A percentile compares a stretch with the other conserved stretches of the same genome.
Evolutionary conservation across 768 basidiomycete genomes (phyloP).

Genomic region (Leucosporidium yakuticum): DNA sequence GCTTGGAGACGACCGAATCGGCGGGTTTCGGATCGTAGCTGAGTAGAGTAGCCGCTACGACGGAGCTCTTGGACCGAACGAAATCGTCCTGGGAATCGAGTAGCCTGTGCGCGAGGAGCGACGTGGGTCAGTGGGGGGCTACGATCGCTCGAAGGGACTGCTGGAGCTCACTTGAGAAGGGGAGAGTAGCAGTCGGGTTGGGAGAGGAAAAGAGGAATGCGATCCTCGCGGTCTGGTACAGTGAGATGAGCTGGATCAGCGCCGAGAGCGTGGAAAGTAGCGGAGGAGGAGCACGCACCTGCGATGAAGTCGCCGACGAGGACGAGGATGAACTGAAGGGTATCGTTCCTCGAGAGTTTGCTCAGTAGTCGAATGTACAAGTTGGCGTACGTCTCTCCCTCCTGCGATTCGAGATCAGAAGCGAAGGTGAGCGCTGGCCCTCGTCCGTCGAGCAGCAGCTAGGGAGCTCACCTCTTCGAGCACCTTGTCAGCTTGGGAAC

Average conservation of each 20-base stretch:
- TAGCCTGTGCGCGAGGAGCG: constrained; percentile 50
- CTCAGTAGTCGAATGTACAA: constrained; percentile 85
- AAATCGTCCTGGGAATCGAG: constrained; percentile 87
- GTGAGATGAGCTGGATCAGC: not conserved
- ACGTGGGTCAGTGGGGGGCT: not conserved
- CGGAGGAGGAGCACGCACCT: constrained; percentile 49
- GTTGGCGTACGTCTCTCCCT: constrained; percentile 74
- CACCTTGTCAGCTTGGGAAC: constrained; percentile 46
- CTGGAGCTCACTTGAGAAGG: constrained; percentile 57
- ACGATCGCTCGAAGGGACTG: too few relatives aligned
- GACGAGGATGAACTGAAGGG: constrained; percentile 78
- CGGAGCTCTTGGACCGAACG: constrained; percentile 80
- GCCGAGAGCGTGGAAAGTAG: not conserved
- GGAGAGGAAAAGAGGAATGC: constrained; percentile 63
- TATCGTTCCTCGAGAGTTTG: constrained; percentile 74
- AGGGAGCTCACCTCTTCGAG: constrained; percentile 27
- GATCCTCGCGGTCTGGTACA: constrained; percentile 73
- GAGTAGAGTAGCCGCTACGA: constrained; percentile 79
- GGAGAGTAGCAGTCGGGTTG: constrained; percentile 73
- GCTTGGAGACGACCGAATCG: constrained; percentile 54
- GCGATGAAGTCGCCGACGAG: constrained; percentile 80
- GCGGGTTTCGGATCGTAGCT: constrained; percentile 49
- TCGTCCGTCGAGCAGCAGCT: not conserved
- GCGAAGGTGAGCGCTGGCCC: not conserved
- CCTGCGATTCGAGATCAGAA: constrained; percentile 47